Base-by-base conservation (phyloP, 1,284 basidiomycete genomes). In the Cryptococcus amylolentus region DNA sequence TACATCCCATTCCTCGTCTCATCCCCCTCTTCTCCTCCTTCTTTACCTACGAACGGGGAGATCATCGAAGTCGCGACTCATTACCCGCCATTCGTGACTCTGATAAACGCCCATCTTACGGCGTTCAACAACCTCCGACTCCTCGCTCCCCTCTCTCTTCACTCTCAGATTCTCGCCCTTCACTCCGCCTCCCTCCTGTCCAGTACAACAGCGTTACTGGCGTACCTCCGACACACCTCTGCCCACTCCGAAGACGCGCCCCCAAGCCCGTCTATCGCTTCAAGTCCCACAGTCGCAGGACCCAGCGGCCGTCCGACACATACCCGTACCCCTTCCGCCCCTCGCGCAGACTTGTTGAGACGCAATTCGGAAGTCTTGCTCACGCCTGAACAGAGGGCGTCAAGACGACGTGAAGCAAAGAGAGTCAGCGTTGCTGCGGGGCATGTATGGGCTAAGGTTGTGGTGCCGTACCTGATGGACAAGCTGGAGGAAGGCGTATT, bases 121-220 rank as follows among this genome's bases (percentile, higher is more conserved):
- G 81, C 87, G 0, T 79, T 96, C 50, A 97, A 97, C 74, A 80
- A 86, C 2, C 80, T 97, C 13, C 86, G 92, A 1, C 79, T 92
- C 9, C 81, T 95, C 10, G 89, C 89, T 0, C 89, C 91, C 0
- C 76, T 84, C 7, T 79, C 80, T 42, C 79, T 86, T 42, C 77
- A 82, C 48, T 72, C 69, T 2, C 72, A 81, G 35, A 70, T 91
- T 3, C 68, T 80, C 1, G 64, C 66, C 0, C 71, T 79, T 5
- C 78, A 89, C 46, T 84, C 86, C 46, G 71, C 69, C 3, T 79
- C 81, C 2, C 76, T 93, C 4, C 28, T 58, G 12, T 39, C 56
- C 0, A 60, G 65, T n/a, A 70, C 72, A 0, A 45, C 56, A 14
- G 77, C 79, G 2, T 63, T 86, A 35, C 60, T 84, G 28, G 70